These are phyloP conservation scores for Anthracocystis panici-leucophaei DNA, from an alignment of 1,284 basidiomycete genomes.

Conservation along the genomic window DNA sequence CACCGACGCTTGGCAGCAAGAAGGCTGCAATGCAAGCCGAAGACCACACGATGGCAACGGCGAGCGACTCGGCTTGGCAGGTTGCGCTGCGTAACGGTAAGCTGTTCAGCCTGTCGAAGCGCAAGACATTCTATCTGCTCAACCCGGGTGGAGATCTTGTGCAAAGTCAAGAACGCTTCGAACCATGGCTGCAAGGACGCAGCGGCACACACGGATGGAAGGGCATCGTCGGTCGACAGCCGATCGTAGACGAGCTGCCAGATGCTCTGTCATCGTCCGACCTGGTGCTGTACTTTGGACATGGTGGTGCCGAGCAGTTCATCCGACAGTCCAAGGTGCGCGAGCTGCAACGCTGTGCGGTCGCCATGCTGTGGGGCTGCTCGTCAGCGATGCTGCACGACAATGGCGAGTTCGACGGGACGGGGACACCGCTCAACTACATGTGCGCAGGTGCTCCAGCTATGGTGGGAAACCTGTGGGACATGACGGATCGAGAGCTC, in stretches of 20 bases:
- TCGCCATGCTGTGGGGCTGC: constrained; percentile 98
- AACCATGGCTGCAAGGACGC: constrained; percentile 75
- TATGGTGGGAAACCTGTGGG: constrained; percentile 94
- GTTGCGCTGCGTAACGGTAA: constrained; percentile 46
- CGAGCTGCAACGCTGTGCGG: constrained; percentile 83
- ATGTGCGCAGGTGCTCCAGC: constrained; percentile 95
- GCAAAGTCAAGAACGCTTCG: constrained; percentile 85
- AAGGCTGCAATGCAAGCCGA: background rate
- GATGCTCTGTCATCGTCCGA: constrained; percentile 55
- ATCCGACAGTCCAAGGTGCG: constrained; percentile 82
- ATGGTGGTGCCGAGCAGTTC: constrained; percentile 95
- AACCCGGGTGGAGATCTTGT: constrained; percentile 92
- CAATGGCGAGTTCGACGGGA: constrained; percentile 91
- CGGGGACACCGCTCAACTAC: constrained; percentile 92
- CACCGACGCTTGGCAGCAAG: constrained; percentile 15
- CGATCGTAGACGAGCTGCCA: constrained; percentile 59
- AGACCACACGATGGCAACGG: background rate
- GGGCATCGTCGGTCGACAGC: constrained; percentile 80
- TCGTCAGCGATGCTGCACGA: constrained; percentile 89
- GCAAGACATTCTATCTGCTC: constrained; percentile 81
- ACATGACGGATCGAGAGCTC: constrained; percentile 96
- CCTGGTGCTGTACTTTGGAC: constrained; percentile 83
- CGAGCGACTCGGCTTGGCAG: constrained; percentile 31
- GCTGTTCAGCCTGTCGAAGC: constrained; percentile 49
- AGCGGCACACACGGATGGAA: constrained; percentile 80